phyloP scores from a whole-genome alignment of 768 basidiomycete genomes.

The Hypholoma fasciculare region DNA sequence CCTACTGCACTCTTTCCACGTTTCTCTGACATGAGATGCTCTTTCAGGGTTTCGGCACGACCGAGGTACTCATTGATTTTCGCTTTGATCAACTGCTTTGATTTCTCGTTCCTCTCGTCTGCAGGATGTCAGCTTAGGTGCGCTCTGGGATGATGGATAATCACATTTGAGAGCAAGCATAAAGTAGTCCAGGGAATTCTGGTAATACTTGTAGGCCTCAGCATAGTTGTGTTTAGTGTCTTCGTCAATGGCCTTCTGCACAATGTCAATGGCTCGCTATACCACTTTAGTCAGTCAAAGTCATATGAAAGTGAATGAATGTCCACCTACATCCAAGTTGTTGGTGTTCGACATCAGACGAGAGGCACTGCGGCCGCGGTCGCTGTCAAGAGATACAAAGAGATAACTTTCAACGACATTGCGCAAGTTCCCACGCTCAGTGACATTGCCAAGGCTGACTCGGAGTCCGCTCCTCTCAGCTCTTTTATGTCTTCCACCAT shows the following conservation, averaged over 20 bases:
- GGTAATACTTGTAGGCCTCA: slow-evolving; percentile 93
- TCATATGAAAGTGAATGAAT: neutral
- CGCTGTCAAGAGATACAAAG: neutral
- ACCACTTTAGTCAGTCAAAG: slow-evolving; percentile 2
- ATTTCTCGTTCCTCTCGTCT: slow-evolving; percentile 84
- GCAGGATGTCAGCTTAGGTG: neutral
- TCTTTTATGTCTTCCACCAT: no score
- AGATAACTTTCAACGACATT: slow-evolving; percentile 8
- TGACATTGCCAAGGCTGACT: neutral
- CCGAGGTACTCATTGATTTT: slow-evolving; percentile 93
- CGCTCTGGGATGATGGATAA: neutral
- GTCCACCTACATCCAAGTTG: slow-evolving; percentile 46
- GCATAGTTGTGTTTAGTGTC: slow-evolving; percentile 92
- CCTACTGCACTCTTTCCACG: slow-evolving; percentile 47
- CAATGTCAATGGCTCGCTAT: slow-evolving; percentile 79
- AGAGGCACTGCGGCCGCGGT: slow-evolving; percentile 1
- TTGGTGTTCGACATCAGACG: slow-evolving; percentile 40
- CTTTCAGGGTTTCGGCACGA: slow-evolving; percentile 90
- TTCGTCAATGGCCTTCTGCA: slow-evolving; percentile 90
- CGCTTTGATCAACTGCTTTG: slow-evolving; percentile 78
- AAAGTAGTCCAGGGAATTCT: slow-evolving; percentile 96
- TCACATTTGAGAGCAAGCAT: slow-evolving; percentile 95
- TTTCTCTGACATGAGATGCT: slow-evolving; percentile 74
- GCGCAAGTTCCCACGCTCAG: slow-evolving; percentile 3
- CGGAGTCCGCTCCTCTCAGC: no score